Evolutionary conservation across 345 rosid species (phyloP).

Genomic region (Eucalyptus guilfoylei): DNA sequence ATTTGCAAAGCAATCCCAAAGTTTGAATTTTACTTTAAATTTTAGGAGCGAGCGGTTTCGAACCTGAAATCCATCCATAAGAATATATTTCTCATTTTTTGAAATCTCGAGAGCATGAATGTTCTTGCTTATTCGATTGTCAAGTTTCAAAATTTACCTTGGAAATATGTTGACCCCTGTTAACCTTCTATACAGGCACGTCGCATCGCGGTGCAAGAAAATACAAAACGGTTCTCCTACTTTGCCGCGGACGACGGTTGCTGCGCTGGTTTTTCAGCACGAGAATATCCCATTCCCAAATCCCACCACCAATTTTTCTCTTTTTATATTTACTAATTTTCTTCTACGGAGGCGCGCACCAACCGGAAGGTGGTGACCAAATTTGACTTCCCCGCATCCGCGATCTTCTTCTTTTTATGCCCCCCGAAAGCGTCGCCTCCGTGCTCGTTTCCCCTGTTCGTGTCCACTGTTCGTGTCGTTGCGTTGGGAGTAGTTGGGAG

Average conservation of each 20-base stretch:
- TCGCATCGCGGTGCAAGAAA: neutral
- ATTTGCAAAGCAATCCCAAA: neutral
- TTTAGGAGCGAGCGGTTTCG: accelerated
- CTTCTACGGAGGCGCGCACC: neutral
- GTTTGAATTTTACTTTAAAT: too few relatives aligned
- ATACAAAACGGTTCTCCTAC: neutral
- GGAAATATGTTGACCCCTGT: too few relatives aligned
- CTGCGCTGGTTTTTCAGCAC: neutral
- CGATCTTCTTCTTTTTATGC: neutral
- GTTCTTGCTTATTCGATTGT: too few relatives aligned
- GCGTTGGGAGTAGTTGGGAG: neutral
- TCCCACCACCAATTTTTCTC: too few relatives aligned
- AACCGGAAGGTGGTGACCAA: neutral
- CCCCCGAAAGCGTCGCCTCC: neutral
- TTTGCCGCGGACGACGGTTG: neutral
- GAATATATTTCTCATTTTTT: too few relatives aligned
- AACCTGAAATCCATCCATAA: accelerated
- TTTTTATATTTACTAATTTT: neutral
- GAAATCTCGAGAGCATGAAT: too few relatives aligned
- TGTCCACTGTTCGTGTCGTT: neutral
- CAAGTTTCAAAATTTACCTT: too few relatives aligned
- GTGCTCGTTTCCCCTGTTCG: neutral
- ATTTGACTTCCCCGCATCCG: slow-evolving; percentile 11
- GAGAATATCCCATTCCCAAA: neutral
- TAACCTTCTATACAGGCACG: neutral